phyloP scores from a whole-genome alignment of 495 filamentous ascomycete genomes.

The Aspergillus ostianus region DNA sequence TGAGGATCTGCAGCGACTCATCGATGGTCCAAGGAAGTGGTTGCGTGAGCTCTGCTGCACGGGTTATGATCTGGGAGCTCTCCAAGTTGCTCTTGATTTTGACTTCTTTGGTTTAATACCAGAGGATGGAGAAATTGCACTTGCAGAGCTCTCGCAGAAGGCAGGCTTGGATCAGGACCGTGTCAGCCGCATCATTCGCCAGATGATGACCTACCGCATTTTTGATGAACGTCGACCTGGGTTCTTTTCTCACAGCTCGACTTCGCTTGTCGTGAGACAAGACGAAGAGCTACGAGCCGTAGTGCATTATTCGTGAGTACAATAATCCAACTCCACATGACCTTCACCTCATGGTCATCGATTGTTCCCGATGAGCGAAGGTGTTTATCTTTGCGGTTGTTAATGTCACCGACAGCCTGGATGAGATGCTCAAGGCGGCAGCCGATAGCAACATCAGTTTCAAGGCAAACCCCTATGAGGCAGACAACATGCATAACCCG shows the following conservation, averaged over 20 bases:
- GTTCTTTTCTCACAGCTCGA: no score
- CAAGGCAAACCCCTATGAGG: not conserved
- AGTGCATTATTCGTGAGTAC: no score
- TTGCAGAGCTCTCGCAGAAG: not conserved
- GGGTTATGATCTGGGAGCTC: not conserved
- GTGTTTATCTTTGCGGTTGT: not conserved
- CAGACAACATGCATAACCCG: not conserved
- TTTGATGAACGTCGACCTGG: no score
- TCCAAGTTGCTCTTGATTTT: constrained; percentile 1
- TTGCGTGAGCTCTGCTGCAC: not conserved
- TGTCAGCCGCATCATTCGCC: no score
- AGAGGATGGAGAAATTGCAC: not conserved
- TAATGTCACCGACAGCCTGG: not conserved
- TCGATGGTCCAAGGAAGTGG: not conserved
- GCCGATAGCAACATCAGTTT: not conserved
- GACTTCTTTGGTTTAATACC: not conserved
- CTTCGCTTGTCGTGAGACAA: no score
- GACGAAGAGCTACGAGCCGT: no score
- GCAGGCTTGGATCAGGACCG: not conserved
- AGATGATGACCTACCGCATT: no score
- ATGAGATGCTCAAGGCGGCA: not conserved
- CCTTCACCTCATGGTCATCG: no score
- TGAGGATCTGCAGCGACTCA: not conserved
- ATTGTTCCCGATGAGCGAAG: not conserved
- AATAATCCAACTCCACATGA: no score